phyloP scores from a whole-genome alignment of 106 monocot species.

The Ottelia alismoides region DNA sequence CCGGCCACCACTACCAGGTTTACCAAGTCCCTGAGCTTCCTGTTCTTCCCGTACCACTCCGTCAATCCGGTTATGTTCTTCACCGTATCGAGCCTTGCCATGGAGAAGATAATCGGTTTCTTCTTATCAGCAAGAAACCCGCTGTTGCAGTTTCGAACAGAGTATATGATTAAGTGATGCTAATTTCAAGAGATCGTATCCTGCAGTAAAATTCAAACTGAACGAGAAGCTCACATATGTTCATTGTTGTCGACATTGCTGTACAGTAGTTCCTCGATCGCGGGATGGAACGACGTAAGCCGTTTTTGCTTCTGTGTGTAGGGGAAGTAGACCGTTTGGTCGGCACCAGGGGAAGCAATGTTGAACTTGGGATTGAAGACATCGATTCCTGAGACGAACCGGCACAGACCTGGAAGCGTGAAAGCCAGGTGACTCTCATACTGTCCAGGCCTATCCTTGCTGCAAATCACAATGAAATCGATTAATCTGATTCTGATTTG shows the following conservation, averaged over 20 bases:
- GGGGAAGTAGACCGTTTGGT: conserved; percentile 93
- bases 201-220: neutral
- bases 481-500: neutral
- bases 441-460: conserved; percentile 82
- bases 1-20: conserved; percentile 93
- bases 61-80: conserved; percentile 90
- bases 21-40: conserved; percentile 62
- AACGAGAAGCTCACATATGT: conserved; percentile 39
- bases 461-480: conserved; percentile 14
- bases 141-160: conserved; percentile 19
- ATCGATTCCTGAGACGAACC: conserved; percentile 69
- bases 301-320: conserved; percentile 80
- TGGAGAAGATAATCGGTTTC: conserved; percentile 94
- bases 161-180: too few species aligned
- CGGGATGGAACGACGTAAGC: conserved; percentile 35
- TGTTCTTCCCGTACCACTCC: conserved; percentile 90
- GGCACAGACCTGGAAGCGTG: conserved; percentile 81
- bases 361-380: conserved; percentile 94
- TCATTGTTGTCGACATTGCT: conserved; percentile 64
- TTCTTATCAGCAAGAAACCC: conserved; percentile 57
- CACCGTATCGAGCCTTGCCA: conserved; percentile 93
- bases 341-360: conserved; percentile 92
- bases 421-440: conserved; percentile 90
- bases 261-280: conserved; percentile 72
- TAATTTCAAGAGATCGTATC: neutral